These are phyloP conservation scores for Pythium periplocum DNA, from an alignment of 352 stramenopile species.

Conservation along the genomic window DNA sequence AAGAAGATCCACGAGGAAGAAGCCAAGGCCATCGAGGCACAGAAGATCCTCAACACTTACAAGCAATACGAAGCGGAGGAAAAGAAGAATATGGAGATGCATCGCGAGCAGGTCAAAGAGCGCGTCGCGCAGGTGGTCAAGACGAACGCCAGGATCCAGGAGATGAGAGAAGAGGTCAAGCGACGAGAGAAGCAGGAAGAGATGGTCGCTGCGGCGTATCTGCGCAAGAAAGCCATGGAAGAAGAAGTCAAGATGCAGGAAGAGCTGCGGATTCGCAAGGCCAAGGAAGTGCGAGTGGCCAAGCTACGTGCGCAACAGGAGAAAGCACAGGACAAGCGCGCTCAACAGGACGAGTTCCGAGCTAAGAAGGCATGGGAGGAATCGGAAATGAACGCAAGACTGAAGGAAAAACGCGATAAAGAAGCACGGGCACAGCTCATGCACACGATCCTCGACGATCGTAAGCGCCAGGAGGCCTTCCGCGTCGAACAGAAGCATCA, in stretches of 20 bases:
- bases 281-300: constrained; percentile 61
- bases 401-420: constrained; percentile 46
- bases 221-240: constrained; percentile 64
- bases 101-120: constrained; percentile 35
- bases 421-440: constrained; percentile 32
- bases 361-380: constrained; percentile 73
- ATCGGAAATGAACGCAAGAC: constrained; percentile 43
- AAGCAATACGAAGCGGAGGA: constrained; percentile 78
- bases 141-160: constrained; percentile 65
- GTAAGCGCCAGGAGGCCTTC: constrained; percentile 55
- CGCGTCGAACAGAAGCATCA: constrained; percentile 34
- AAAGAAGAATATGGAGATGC: constrained; percentile 42
- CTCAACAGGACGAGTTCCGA: constrained; percentile 58
- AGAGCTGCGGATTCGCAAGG: constrained; percentile 51
- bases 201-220: constrained; percentile 50
- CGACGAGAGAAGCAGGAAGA: constrained; percentile 61
- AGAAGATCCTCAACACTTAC: constrained; percentile 77
- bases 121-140: constrained; percentile 41
- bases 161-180: constrained; percentile 50
- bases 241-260: constrained; percentile 70
- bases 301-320: constrained; percentile 78
- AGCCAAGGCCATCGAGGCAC: constrained; percentile 65
- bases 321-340: constrained; percentile 75
- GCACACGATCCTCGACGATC: constrained; percentile 46
- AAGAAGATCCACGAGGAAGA: constrained; percentile 72